Conservation (phyloP, 176 grass and related monocot genomes). For the Oryza brachyantha region DNA sequence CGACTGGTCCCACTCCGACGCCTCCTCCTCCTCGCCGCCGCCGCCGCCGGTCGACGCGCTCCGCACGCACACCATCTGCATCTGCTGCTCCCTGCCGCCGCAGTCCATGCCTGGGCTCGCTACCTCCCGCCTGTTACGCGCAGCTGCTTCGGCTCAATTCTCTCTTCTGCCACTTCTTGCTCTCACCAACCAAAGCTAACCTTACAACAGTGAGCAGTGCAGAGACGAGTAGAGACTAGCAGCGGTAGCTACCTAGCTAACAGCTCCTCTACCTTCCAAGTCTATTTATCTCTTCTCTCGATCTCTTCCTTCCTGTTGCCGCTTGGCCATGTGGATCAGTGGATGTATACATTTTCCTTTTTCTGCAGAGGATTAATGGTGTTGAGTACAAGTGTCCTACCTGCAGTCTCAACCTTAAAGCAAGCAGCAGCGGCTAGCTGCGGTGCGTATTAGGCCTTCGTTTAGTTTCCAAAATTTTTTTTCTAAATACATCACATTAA, state of each 20-base stretch:
- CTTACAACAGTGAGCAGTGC: not conserved
- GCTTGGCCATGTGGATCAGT: not conserved
- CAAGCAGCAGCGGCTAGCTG: conserved; percentile 8
- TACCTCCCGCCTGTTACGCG: conserved; percentile 16
- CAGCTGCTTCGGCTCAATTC: conserved; percentile 8
- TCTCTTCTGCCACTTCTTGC: not conserved
- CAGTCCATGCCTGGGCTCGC: conserved; percentile 60
- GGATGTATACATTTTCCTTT: not conserved
- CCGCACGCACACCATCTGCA: conserved; percentile 58
- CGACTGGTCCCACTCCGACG: conserved; percentile 14
- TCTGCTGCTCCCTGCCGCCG: conserved; percentile 58
- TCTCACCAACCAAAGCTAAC: conserved; percentile 27
- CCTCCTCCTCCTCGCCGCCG: not conserved
- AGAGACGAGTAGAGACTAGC: not conserved
- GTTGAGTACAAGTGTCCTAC: conserved; percentile 25
- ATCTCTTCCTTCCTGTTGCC: not conserved
- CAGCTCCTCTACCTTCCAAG: not conserved
- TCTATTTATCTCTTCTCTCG: conserved; percentile 36
- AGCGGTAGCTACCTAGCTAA: conserved; percentile 20
- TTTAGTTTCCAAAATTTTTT: too few species aligned
- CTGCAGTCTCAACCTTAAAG: conserved; percentile 35
- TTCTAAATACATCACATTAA: too few species aligned
- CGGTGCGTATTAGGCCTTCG: too few species aligned
- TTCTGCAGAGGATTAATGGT: conserved; percentile 3
- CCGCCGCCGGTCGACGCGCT: conserved; percentile 28